Evolutionary conservation across 2,329 filamentous ascomycete species (phyloP), one percentile per base, ranked within the genome.

Genomic region (Hypomyces perniciosus): DNA sequence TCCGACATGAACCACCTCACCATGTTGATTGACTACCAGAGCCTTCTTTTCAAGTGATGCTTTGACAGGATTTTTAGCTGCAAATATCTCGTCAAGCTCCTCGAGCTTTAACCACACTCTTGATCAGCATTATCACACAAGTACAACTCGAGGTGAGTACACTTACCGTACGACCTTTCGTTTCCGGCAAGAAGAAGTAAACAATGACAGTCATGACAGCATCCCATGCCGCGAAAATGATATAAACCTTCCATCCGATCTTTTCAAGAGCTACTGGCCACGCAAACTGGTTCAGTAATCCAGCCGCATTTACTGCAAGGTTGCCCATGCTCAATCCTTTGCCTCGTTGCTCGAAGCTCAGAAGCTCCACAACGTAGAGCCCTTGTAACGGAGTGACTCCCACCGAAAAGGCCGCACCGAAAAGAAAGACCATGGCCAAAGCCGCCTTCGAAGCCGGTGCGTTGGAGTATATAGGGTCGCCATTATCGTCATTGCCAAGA

Each of bases 371-470:
- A 1, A 74, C 72, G 56, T 77, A 79, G 12, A 79, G 59, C 10
- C 48, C 63, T 53, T 67, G 65, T 1, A 67, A 61, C 0, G 65
- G 65, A 1, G 65, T 68, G 47, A 66, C 64, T 40, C 62, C 64
- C 46, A 80, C 63, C 1, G 73, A 76, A 64, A 73, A 81, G 29
- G 76, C 68, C 52, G 75, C 73, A 1, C 74, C 74, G 53, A 79
- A 79, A 37, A 81, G 65, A 64, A 79, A 81, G 46, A 80, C 75
- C 58, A 79, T 74, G 26, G 74, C 75, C 10, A 80, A 62, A 6
- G 72, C 69, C 0, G 74, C 76, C 39, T 73, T 70, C 26, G 72
- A 71, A 2, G 72, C 71, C 5, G 66, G 56, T 7, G 61, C 37
- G 61, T 72, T 73, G 51, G 55, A 63, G 61, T 51, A 53, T 31